Conservation (phyloP, 768 basidiomycete genomes). For the Amanita pallidorosea region DNA sequence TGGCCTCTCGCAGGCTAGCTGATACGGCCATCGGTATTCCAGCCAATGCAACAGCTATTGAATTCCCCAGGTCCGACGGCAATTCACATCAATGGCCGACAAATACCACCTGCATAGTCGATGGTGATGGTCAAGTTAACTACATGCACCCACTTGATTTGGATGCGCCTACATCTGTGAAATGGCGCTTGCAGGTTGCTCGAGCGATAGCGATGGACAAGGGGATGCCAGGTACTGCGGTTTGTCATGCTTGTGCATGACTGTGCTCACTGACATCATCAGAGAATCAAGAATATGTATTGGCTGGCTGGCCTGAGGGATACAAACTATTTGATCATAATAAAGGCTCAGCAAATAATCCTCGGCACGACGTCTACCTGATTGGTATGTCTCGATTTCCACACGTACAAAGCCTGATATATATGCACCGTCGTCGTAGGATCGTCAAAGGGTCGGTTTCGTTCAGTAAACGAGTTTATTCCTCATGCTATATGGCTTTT, state of each 20-base stretch:
- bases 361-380: slow-evolving; percentile 72
- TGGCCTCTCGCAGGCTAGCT: slow-evolving; percentile 14
- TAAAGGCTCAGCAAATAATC: slow-evolving; percentile 42
- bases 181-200: slow-evolving; percentile 44
- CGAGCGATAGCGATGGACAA: slow-evolving; percentile 31
- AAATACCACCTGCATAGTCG: slow-evolving; percentile 42
- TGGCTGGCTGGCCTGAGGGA: slow-evolving; percentile 53
- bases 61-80: slow-evolving; percentile 57
- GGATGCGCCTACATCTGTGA: slow-evolving; percentile 39
- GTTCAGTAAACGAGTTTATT: slow-evolving; percentile 77
- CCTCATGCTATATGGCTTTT: slow-evolving; percentile 79
- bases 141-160: slow-evolving; percentile 47
- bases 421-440: slow-evolving; percentile 23
- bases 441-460: slow-evolving; percentile 42
- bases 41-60: slow-evolving; percentile 40
- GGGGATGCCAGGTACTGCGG: slow-evolving; percentile 38
- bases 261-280: background rate
- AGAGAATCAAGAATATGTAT: slow-evolving; percentile 38
- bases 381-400: slow-evolving; percentile 37
- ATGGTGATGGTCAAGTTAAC: slow-evolving; percentile 58
- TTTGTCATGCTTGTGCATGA: background rate
- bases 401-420: background rate
- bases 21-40: slow-evolving; percentile 26
- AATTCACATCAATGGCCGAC: slow-evolving; percentile 40
- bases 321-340: slow-evolving; percentile 71